phyloP scores from a whole-genome alignment of 441 rosid genomes.

The Omphalea diandra region DNA sequence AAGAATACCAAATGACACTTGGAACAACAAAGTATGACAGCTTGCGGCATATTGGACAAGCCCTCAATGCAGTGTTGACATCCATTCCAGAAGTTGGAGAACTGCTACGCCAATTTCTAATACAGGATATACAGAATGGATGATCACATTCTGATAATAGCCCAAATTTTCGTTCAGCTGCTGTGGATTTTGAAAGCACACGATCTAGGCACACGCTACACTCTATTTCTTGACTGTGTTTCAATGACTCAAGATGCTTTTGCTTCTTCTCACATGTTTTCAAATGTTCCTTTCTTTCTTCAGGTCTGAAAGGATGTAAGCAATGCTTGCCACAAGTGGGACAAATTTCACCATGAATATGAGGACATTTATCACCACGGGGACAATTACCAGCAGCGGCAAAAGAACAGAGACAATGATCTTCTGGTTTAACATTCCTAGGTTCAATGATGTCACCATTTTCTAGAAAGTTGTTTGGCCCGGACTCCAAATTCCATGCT shows the following conservation, averaged over 20 bases:
- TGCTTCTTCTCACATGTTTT: slow-evolving; percentile 69
- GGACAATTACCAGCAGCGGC: slow-evolving; percentile 94
- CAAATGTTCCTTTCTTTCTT: slow-evolving; percentile 78
- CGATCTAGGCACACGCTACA: slow-evolving; percentile 79
- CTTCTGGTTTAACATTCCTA: slow-evolving; percentile 44
- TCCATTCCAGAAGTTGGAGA: slow-evolving; percentile 92
- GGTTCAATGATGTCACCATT: slow-evolving; percentile 36
- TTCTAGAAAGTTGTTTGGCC: slow-evolving; percentile 32
- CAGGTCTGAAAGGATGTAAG: slow-evolving; percentile 84
- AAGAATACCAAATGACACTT: slow-evolving; percentile 87
- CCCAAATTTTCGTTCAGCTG: slow-evolving; percentile 94
- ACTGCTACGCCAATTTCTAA: slow-evolving; percentile 95
- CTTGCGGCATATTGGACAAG: slow-evolving; percentile 95
- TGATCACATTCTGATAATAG: slow-evolving; percentile 94
- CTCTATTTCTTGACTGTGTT: slow-evolving; percentile 62
- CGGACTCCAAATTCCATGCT: slow-evolving; percentile 47
- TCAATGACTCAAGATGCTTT: slow-evolving; percentile 58
- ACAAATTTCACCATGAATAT: slow-evolving; percentile 86
- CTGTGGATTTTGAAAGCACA: slow-evolving; percentile 74
- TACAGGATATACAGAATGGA: slow-evolving; percentile 95
- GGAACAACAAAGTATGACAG: slow-evolving; percentile 83
- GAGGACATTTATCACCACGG: slow-evolving; percentile 79
- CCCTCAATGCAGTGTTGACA: slow-evolving; percentile 71
- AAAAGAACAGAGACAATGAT: slow-evolving; percentile 68
- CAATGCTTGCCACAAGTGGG: slow-evolving; percentile 82